These are phyloP conservation scores for Diospyros lotus DNA, from an alignment of 148 eudicot genomes.

Conservation along the genomic window DNA sequence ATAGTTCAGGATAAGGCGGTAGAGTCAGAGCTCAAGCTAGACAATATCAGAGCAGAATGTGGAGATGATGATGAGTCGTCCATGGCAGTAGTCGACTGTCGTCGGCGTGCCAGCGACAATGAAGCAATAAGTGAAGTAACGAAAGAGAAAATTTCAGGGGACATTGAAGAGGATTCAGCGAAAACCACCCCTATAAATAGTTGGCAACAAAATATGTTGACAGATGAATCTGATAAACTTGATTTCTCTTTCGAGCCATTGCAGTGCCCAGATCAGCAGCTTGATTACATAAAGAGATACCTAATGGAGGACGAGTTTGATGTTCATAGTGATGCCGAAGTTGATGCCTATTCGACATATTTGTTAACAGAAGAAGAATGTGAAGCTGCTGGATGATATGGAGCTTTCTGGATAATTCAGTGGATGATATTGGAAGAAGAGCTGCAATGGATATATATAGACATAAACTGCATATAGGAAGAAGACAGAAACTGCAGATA, in stretches of 20 bases:
- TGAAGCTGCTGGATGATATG: not conserved
- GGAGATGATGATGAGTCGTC: not conserved
- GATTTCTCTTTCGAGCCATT: not conserved
- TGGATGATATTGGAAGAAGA: too few species aligned
- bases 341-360: not conserved
- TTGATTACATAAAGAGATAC: not conserved
- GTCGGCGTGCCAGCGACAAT: not conserved
- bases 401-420: too few species aligned
- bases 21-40: not conserved
- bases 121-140: not conserved
- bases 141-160: not conserved
- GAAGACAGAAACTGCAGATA: too few species aligned
- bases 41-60: not conserved
- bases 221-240: not conserved
- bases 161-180: not conserved
- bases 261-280: constrained; percentile 2
- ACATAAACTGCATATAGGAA: too few species aligned
- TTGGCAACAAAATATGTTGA: not conserved
- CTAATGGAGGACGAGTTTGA: constrained; percentile 1
- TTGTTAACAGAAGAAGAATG: not conserved
- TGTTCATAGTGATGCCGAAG: not conserved
- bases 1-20: not conserved
- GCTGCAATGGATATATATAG: too few species aligned
- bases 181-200: not conserved
- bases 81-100: not conserved